Base-by-base conservation (phyloP, 345 rosid species). In the Noccaea bulbosa region DNA sequence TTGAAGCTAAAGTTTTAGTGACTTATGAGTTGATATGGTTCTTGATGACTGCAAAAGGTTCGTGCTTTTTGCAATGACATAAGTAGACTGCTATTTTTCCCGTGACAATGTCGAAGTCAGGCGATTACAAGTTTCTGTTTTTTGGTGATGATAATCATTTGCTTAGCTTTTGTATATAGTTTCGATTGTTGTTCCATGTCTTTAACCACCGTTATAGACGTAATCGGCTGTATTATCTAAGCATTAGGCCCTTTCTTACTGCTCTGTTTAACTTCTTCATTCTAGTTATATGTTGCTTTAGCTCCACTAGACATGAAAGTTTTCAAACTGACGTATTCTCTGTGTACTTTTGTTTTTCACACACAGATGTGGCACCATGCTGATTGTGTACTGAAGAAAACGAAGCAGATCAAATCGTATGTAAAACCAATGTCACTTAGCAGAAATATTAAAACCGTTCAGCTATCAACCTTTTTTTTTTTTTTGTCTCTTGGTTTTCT, bases 301-400 rank as follows among this genome's bases (percentile, higher is more conserved):
- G 59, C 56, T 70, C 41, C 34, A 12, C 7, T 38, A 6, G 38
- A 27, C 45, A 63, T 47, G 32, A 7, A 30, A 47, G 0, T 48
- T 47, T 9, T 4, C 11, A 22, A 22, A 46, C 72, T 71, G 55
- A 50, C 11, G 20, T 56, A 41, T 70, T 62, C 32, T 65, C 62
- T 67, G 9, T 68, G 10, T 60, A 2, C 33, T 58, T 56, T 37
- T 34, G 1, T 71, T 52, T 4, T 62, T 58, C 62, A 67, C 7
- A 17, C 47, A 65, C 78, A 91, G 97, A 87, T 85, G 96, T 94
- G 99, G 98, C 83, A 89, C 79, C 99, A 94, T 73, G 95, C 81
- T 6, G 38, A 32, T 72, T 94, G 99, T 73, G 53, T 91, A 54
- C 74, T 89, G 76, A 87, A 74, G 85, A 94, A 94, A 77, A 72